These are phyloP conservation scores for Chrysoporthe puriensis DNA, from an alignment of 2,329 filamentous ascomycete species.

Conservation along the genomic window DNA sequence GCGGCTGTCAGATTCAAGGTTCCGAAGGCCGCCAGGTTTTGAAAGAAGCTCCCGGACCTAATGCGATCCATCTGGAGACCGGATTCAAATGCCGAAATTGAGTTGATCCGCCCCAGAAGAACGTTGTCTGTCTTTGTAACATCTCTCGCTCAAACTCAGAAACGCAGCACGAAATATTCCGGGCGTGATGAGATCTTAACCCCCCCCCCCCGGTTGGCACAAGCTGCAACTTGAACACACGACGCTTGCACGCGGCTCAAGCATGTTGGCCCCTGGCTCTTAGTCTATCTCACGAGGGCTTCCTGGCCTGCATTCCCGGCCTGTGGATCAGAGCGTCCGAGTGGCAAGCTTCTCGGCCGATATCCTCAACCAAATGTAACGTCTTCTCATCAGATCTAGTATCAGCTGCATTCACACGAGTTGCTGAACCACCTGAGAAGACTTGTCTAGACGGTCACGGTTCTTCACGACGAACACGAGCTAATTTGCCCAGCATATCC, in stretches of 20 bases:
- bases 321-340: neutral
- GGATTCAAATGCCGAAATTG: neutral
- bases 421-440: neutral
- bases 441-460: neutral
- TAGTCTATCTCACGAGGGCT: neutral
- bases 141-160: neutral
- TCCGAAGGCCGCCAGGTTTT: neutral
- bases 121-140: neutral
- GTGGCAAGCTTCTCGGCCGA: constrained; percentile 3
- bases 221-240: neutral
- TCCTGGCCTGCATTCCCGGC: neutral
- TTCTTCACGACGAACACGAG: neutral
- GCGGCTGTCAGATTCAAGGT: neutral
- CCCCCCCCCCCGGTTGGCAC: neutral
- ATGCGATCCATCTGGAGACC: neutral
- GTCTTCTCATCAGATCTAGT: no score
- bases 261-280: neutral
- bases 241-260: neutral
- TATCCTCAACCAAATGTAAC: neutral
- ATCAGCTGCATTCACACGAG: neutral
- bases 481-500: neutral
- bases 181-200: neutral
- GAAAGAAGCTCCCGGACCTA: neutral
- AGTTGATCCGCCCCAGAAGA: neutral
- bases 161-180: neutral